Percentiles rank a stretch among this genome's conserved stretches.
Conservation (phyloP, 2,329 filamentous ascomycete genomes). For the Cryphonectria nitschkei region DNA sequence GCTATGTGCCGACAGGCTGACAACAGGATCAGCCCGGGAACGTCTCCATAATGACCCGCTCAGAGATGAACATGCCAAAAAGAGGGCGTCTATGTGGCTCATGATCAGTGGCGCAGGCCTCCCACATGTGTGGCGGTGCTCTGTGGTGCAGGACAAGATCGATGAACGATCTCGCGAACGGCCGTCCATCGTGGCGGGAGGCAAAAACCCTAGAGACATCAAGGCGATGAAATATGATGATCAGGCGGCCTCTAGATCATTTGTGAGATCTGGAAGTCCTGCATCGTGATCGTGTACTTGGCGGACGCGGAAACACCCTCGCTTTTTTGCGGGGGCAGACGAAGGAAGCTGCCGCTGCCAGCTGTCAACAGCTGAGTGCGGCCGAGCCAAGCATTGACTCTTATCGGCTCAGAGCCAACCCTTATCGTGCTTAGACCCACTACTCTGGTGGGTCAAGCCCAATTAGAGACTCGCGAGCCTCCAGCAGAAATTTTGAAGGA, state of each 20-base stretch:
- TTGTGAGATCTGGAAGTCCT: background rate
- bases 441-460: background rate
- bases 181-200: background rate
- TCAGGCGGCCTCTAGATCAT: background rate
- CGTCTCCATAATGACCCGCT: background rate
- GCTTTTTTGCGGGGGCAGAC: no score
- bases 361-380: constrained; percentile 17
- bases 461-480: background rate
- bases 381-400: background rate
- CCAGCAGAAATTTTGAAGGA: background rate
- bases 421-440: constrained; percentile 16
- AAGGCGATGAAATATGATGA: background rate
- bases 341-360: background rate
- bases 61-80: background rate
- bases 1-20: background rate
- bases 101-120: constrained; percentile 19
- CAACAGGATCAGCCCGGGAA: background rate
- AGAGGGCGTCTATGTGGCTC: background rate
- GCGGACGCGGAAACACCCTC: no score
- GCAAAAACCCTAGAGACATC: background rate
- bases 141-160: no score
- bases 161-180: background rate
- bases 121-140: constrained; percentile 1
- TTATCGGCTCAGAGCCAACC: background rate
- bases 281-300: background rate